Conservation (phyloP, 2,329 filamentous ascomycete genomes). For the Myriosclerotinia curreyana region DNA sequence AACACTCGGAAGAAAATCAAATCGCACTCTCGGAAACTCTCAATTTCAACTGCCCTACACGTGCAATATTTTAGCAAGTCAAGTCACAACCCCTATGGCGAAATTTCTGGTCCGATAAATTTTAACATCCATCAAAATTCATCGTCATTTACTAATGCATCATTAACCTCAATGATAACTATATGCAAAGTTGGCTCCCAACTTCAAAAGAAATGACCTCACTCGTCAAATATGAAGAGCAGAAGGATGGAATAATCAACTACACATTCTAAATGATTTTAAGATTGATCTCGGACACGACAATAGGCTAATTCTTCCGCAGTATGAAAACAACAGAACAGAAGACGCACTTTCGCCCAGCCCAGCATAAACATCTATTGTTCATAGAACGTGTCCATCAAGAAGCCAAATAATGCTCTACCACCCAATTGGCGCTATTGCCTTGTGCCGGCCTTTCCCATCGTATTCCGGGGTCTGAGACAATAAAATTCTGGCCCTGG, state of each 20-base stretch:
- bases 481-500: slow-evolving; percentile 13
- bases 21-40: neutral
- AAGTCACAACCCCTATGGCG: neutral
- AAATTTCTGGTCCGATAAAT: neutral
- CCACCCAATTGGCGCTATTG: slow-evolving; percentile 8
- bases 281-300: neutral
- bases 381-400: neutral
- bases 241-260: too few species aligned
- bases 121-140: neutral
- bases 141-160: neutral
- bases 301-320: too few species aligned
- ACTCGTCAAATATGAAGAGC: neutral
- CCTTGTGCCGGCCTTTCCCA: slow-evolving; percentile 20
- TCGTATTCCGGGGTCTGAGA: slow-evolving; percentile 19
- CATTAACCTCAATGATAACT: neutral
- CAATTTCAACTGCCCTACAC: too few species aligned
- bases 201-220: neutral
- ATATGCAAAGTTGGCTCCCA: neutral
- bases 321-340: neutral
- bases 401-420: neutral
- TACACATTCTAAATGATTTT: neutral
- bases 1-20: neutral
- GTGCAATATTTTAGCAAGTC: neutral
- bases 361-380: neutral
- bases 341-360: neutral